These are phyloP conservation scores for Wickerhamiella sergipiensis DNA, from an alignment of 805 yeast genomes.

Conservation along the genomic window DNA sequence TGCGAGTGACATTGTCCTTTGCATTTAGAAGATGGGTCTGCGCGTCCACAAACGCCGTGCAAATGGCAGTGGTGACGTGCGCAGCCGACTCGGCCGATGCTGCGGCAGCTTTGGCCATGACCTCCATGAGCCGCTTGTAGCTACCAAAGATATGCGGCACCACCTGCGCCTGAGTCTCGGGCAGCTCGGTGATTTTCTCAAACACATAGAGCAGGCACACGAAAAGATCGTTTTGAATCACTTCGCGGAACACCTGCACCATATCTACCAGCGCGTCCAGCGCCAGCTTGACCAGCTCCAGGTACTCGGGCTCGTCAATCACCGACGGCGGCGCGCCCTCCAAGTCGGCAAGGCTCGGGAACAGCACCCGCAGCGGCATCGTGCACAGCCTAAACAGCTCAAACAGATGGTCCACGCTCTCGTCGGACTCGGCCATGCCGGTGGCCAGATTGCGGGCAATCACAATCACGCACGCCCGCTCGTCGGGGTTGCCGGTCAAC, in stretches of 20 bases:
- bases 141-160: slow-evolving; percentile 41
- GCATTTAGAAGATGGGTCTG: slow-evolving; percentile 3
- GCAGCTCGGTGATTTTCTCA: slow-evolving; percentile 39
- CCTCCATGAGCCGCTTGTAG: slow-evolving; percentile 32
- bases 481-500: slow-evolving; percentile 37
- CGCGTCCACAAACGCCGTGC: slow-evolving; percentile 3
- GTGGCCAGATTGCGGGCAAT: slow-evolving; percentile 44
- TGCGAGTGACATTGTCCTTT: neutral
- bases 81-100: slow-evolving; percentile 23
- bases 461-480: slow-evolving; percentile 37
- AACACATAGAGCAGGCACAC: slow-evolving; percentile 55
- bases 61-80: slow-evolving; percentile 6
- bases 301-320: slow-evolving; percentile 21
- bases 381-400: slow-evolving; percentile 63
- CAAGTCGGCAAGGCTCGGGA: slow-evolving; percentile 45
- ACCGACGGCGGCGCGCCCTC: slow-evolving; percentile 12
- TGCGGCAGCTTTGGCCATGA: slow-evolving; percentile 15
- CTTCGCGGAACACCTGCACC: slow-evolving; percentile 49
- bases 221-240: slow-evolving; percentile 56
- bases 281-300: slow-evolving; percentile 35
- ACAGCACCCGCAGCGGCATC: slow-evolving; percentile 42
- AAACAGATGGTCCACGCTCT: slow-evolving; percentile 64
- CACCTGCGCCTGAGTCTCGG: slow-evolving; percentile 28
- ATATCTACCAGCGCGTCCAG: slow-evolving; percentile 42
- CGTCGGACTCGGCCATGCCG: slow-evolving; percentile 31